A percentile compares a stretch with the other conserved stretches of the same genome.
Evolutionary conservation across 371 early-diverging fungal species (phyloP).

Genomic region (Conidiobolus incongruus): DNA sequence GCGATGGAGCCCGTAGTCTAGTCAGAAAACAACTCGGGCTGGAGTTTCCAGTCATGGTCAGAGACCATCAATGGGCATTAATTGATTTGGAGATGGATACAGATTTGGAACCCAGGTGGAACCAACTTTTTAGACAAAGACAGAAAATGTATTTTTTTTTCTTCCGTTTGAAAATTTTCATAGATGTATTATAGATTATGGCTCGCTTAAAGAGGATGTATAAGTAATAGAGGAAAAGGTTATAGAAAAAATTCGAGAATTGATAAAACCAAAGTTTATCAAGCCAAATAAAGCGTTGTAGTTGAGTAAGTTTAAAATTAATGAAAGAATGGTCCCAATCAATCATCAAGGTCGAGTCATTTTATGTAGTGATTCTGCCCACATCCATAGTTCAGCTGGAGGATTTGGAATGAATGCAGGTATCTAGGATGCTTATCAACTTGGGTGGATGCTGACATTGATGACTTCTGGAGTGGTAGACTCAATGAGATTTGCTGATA

Average conservation of each 20-base stretch:
- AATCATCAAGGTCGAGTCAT: conserved; percentile 11
- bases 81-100: conserved; percentile 1
- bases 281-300: conserved; percentile 6
- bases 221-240: conserved; percentile 5
- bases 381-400: conserved; percentile 10
- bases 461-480: not conserved
- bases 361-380: conserved; percentile 14
- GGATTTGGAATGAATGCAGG: conserved; percentile 15
- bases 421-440: conserved; percentile 16
- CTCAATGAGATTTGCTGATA: too few species aligned
- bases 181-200: not conserved
- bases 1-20: conserved; percentile 12
- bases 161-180: not conserved
- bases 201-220: conserved; percentile 3
- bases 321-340: conserved; percentile 10
- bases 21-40: conserved; percentile 10
- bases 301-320: conserved; percentile 10
- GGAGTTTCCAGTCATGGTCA: conserved; percentile 8
- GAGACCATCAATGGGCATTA: conserved; percentile 3
- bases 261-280: conserved; percentile 4
- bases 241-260: conserved; percentile 5
- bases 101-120: not conserved
- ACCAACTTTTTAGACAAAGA: not conserved
- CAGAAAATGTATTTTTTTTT: not conserved
- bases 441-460: conserved; percentile 18